These are phyloP conservation scores for Fraxinus xanthoxyloides DNA, from an alignment of 305 asterid species.

Conservation along the genomic window DNA sequence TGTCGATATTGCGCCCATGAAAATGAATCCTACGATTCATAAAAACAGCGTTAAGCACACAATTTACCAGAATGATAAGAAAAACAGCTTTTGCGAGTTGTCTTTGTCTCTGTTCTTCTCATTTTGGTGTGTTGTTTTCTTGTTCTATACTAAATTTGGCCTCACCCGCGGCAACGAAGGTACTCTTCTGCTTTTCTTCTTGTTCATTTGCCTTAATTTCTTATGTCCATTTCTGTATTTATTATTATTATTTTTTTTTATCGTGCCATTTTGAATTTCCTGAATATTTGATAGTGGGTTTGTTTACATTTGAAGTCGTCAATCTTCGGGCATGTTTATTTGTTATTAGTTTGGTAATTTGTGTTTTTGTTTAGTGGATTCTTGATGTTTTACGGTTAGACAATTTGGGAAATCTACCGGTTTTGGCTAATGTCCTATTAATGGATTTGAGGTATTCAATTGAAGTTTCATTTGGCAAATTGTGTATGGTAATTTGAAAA, in stretches of 20 bases:
- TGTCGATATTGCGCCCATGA: slow-evolving; percentile 21
- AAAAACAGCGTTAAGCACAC: slow-evolving; percentile 20
- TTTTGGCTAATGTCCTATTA: neutral
- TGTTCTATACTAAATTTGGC: slow-evolving; percentile 55
- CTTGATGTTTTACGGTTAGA: neutral
- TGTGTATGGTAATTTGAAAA: neutral
- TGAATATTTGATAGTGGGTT: neutral
- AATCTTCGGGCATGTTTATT: neutral
- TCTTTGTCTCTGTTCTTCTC: slow-evolving; percentile 56
- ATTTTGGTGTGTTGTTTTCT: slow-evolving; percentile 46
- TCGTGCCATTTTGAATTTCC: neutral
- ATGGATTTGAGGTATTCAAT: neutral
- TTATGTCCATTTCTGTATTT: neutral
- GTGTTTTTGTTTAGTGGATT: slow-evolving; percentile 1
- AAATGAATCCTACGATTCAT: slow-evolving; percentile 28
- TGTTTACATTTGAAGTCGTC: slow-evolving; percentile 8
- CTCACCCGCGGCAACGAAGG: slow-evolving; percentile 69
- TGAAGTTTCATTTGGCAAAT: neutral
- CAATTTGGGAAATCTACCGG: neutral
- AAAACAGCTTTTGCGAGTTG: slow-evolving; percentile 38
- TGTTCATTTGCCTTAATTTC: neutral
- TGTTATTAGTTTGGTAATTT: neutral
- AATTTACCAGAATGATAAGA: slow-evolving; percentile 23
- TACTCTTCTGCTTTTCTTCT: slow-evolving; percentile 21
- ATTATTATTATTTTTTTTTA: neutral